Evolutionary conservation across 2,329 filamentous ascomycete genomes (phyloP).

Genomic region (Xylariaceae sp.): DNA sequence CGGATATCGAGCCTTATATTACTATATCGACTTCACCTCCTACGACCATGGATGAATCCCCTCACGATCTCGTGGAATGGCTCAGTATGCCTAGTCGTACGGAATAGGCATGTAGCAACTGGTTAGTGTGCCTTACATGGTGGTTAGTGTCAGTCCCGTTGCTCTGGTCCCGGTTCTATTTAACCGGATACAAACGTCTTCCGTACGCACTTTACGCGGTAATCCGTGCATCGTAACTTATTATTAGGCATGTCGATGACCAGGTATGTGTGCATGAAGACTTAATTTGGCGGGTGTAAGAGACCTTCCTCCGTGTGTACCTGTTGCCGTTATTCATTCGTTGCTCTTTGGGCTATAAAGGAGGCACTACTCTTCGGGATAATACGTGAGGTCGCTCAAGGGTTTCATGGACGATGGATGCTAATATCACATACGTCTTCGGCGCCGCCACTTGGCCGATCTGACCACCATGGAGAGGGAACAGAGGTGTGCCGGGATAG

Average conservation of each 20-base stretch:
- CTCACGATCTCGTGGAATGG: too few relatives aligned
- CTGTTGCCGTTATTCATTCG: constrained; percentile 5
- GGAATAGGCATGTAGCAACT: background rate
- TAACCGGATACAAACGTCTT: background rate
- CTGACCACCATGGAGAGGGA: background rate
- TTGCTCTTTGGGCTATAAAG: background rate
- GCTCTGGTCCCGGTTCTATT: constrained; percentile 20
- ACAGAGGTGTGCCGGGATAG: background rate
- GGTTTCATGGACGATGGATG: background rate
- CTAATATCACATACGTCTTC: constrained; percentile 3
- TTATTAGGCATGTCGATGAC: background rate
- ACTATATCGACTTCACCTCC: too few relatives aligned
- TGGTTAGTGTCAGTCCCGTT: constrained; percentile 9
- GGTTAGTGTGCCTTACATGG: background rate
- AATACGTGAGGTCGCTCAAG: background rate
- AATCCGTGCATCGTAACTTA: background rate
- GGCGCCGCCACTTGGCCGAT: constrained; percentile 3
- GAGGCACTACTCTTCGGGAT: too few relatives aligned
- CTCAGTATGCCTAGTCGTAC: background rate
- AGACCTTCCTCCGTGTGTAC: too few relatives aligned
- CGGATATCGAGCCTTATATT: too few relatives aligned
- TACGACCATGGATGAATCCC: too few relatives aligned
- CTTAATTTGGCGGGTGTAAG: background rate
- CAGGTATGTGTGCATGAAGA: background rate
- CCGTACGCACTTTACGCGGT: background rate